A percentile compares a stretch with the other conserved stretches of the same genome.
Conservation (phyloP, 2,329 filamentous ascomycete genomes). For the Reticulascus tulasneorum region DNA sequence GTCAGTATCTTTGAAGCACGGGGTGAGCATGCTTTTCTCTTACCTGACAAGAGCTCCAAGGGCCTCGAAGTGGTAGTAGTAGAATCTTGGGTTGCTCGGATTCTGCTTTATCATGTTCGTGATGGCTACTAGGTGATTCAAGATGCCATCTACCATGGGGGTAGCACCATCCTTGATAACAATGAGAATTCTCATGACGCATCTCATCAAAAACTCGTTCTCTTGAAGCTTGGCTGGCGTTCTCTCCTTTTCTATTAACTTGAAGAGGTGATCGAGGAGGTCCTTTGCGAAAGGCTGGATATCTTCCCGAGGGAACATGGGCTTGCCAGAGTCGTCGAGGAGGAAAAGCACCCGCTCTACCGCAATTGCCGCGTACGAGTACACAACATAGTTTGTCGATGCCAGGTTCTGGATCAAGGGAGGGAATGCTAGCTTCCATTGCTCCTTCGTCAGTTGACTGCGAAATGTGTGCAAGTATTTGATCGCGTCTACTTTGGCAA, state of each 20-base stretch:
- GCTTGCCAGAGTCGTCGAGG: slow-evolving; percentile 67
- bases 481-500: slow-evolving; percentile 95
- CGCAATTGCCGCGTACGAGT: slow-evolving; percentile 94
- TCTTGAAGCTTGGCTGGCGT: slow-evolving; percentile 93
- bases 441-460: slow-evolving; percentile 84
- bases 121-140: slow-evolving; percentile 81
- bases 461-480: slow-evolving; percentile 98
- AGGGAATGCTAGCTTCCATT: slow-evolving; percentile 87
- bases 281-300: slow-evolving; percentile 82
- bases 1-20: too few species aligned
- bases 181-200: slow-evolving; percentile 94
- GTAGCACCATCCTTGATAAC: slow-evolving; percentile 82
- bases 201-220: slow-evolving; percentile 98
- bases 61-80: slow-evolving; percentile 97
- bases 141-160: slow-evolving; percentile 70
- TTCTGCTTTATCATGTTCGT: slow-evolving; percentile 90
- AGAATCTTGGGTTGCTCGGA: slow-evolving; percentile 95
- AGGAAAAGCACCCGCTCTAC: slow-evolving; percentile 91
- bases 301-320: slow-evolving; percentile 74
- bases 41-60: slow-evolving; percentile 85
- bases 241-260: slow-evolving; percentile 78
- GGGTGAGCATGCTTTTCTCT: too few species aligned
- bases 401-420: slow-evolving; percentile 87
- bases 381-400: slow-evolving; percentile 90
- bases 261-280: slow-evolving; percentile 84